Base-by-base conservation (phyloP, 345 rosid species). In the Diplotaxis tenuifolia region DNA sequence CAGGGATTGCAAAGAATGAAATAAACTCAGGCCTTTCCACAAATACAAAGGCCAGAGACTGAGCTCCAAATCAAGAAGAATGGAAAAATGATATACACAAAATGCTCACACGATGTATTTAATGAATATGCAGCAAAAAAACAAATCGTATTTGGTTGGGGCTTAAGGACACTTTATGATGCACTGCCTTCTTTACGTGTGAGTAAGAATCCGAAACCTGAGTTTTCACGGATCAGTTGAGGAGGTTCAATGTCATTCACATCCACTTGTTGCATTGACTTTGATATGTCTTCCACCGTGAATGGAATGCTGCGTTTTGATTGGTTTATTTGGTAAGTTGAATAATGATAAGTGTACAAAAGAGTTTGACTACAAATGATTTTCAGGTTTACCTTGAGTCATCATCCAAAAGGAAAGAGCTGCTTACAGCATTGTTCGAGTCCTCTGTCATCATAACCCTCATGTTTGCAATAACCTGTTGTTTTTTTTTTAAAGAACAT, bases 371-470 rank as follows among this genome's bases (percentile, higher is more conserved):
- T 3, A 31, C 40, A 27, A 9, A 7, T 1, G 28, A 25, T 53
- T 25, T 4, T 56, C 54, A 68, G 54, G 20, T 62, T 25, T 82
- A 96, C 99, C 99, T 96, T 10, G 99, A 96, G 78, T 96, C 99
- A 54, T 96, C 98, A 18, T 96, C 99, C 69, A 96, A 74, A 70
- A 96, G 87, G 80, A 92, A 96, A 29, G 99, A 95, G 82, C 92
- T 89, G 85, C 97, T 90, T 52, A 92, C 97, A 9, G 97, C 96
- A 57, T 88, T 90, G 86, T 86, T 92, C 0, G 98, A 87, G 84
- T 90, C 96, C 76, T 96, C 99, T 0, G 97, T 90, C 99, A 96
- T 92, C 89, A 96, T 83, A 57, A 89, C 85, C 82, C 97, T 90
- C 99, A 96, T 90, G 55, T 82, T 87, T 28, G 98, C 84, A 78